Evolutionary conservation across 2,329 filamentous ascomycete genomes (phyloP), one percentile per base, ranked within the genome.

Genomic region (Phyllosticta citriasiana): DNA sequence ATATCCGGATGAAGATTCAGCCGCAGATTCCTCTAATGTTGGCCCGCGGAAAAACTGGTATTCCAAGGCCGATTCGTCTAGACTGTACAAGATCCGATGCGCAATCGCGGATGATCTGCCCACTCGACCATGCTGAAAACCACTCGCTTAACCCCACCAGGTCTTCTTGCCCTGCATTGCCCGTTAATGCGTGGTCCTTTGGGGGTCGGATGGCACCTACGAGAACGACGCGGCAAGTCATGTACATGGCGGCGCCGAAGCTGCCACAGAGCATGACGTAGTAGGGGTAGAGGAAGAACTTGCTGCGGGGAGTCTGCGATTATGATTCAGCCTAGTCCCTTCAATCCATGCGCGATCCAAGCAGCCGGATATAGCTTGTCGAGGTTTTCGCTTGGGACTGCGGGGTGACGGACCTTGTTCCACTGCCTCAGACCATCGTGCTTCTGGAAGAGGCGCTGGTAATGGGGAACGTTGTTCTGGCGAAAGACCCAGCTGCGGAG

Each of bases 371-470:
- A 10, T 16, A 24, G 25, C 14, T 16, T 30, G 24, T 22, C 7
- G 33, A 50, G 51, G 55, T n/a, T 16, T 27, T 26, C 33, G 14
- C 5, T 22, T 4, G 22, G 52, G 53, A n/a, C 24, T 25, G 26
- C 14, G 19, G 53, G 30, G 64, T 51, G 52, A 81, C 87, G 74
- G 82, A 92, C 88, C 77, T 91, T 91, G 76, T 83, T 80, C 88
- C 89, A 92, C 74, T 89, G 76, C 70, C 89, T 85, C 67, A 85
- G 76, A 70, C 83, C 84, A 76, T 88, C 88, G 68, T 89, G 86
- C 66, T 82, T 79, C 79, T 91, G 88, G 80, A 89, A 91, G 68
- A 84, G 77, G 71, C 83, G 81, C 82, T 93, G 89, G 79, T 88
- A 82, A 73, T 88, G 70, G 62, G 88, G 87, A 70, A 92, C 88